phyloP scores from a whole-genome alignment of 148 eudicot species.

The Rhododendron ferrugineum region DNA sequence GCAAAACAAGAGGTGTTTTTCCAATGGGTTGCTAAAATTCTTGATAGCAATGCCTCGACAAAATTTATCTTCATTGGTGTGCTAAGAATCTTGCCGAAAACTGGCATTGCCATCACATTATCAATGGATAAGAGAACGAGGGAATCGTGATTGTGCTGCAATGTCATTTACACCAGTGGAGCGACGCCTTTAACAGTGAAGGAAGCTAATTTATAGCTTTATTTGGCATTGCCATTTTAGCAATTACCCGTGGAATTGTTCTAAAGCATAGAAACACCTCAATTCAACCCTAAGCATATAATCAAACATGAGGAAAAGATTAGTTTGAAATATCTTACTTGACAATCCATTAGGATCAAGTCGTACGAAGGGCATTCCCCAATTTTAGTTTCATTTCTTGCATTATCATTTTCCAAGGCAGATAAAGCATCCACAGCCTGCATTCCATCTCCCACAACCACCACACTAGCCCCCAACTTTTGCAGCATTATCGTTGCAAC shows the following conservation, averaged over 20 bases:
- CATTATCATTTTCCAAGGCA: conserved; percentile 20
- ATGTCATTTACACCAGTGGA: not conserved
- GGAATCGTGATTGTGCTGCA: not conserved
- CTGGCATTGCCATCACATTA: not conserved
- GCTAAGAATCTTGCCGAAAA: not conserved
- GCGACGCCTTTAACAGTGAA: not conserved
- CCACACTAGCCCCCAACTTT: conserved; percentile 77
- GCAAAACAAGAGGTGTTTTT: not conserved
- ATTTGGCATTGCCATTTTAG: not conserved
- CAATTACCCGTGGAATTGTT: not conserved
- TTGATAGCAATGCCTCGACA: not conserved
- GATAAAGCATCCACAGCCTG: conserved; percentile 75
- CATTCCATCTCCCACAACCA: conserved; percentile 80
- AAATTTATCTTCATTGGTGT: not conserved
- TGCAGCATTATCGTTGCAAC: conserved; percentile 95
- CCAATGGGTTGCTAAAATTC: not conserved
- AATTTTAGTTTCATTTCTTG: conserved; percentile 14
- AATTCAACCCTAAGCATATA: not conserved
- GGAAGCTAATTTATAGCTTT: not conserved
- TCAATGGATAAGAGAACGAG: not conserved
- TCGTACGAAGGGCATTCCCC: conserved; percentile 35
- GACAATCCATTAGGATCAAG: conserved; percentile 94
- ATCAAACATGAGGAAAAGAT: not conserved
- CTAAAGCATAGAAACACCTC: not conserved
- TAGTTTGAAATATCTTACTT: conserved; percentile 35